Evolutionary conservation across 1,284 basidiomycete genomes (phyloP), one percentile per base, ranked within the genome.

Genomic region (Fomitiporia mediterranea): DNA sequence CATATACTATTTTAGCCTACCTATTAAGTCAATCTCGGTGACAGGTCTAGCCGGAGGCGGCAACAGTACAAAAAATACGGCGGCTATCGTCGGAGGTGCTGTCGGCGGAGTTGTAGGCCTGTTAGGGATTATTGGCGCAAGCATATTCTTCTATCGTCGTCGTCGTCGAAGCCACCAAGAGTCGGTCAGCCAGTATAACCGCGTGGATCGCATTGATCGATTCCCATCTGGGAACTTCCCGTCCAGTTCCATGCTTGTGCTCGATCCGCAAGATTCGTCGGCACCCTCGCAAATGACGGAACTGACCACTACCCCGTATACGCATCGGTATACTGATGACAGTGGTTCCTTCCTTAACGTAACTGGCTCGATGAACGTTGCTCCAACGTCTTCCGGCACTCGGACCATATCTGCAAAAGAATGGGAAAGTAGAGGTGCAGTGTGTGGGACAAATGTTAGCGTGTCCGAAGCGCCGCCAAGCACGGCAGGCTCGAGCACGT

Each of bases 121-220:
- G 3, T 15, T 56, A 7, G 47, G 21, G 4, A 28, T 56, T 23
- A 30, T 46, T 27, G 44, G 15, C 15, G 46, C 27, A 3, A 15
- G 25, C 2, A 4, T 50, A 19, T 21, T 50, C 27, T 43, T 40
- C 27, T 51, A 17, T 17, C 17, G 17, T 15, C 54, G 54, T 6
- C 46, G 38, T 0, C 47, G 47, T 3, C 48, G 54, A 9, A 21
- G 37, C 15, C 28, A 39, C n/a, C 34, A 27, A 17, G 34, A 38
- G 17, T 25, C 43, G 23, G 17, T 19, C 21, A 48, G 48, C 19
- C 50, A 37, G 0, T 55, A 55, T 25, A 55, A 55, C 21, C 53
- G 46, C 28, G 15, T 48, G 7, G 54, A 56, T 38, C 54, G 54
- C 25, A 56, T 56, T 23, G 39, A 43, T 9, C 46, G 47, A 15